Evolutionary conservation across 2,329 filamentous ascomycete species (phyloP), one percentile per base, ranked within the genome.

Genomic region (Colletotrichum ledebouriae): DNA sequence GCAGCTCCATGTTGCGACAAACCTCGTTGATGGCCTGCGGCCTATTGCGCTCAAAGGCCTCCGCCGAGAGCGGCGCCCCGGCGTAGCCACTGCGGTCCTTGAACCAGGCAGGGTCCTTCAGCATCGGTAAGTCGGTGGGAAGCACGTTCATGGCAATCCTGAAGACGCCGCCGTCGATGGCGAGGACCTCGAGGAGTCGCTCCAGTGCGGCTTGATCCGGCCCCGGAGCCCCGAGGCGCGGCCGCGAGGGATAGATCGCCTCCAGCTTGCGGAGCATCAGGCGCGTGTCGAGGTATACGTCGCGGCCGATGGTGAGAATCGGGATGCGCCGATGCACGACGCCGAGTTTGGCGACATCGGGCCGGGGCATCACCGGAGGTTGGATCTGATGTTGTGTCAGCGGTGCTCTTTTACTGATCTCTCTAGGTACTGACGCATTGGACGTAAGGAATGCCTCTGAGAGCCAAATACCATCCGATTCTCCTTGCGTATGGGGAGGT

Each of bases 301-400:
- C 87, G 6, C 86, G 82, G 15, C 89, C 90, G 72, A 93, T 88
- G 22, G 87, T 80, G 58, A 93, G 78, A 58, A 93, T 74, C 1
- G 91, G 91, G 64, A 93, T 92, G 65, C 91, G 89, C 4, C 91
- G 86, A 78, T 94, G 90, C 6, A 82, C 80, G 62, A 93, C 83
- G 29, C 89, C 89, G 13, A 94, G 83, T 1, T 81, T 79, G 17
- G 80, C 77, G 13, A 93, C 75, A 75, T 92, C 89, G 1, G 90
- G 89, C 29, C 91, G 88, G 6, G 91, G 91, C 75, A 93, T 81
- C 39, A 86, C 84, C 3, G 82, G 79, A 0, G 91, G 89, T 87
- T 93, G 90, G 57, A 89, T 77, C 89, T 91, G 69, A 25, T 33
- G 33, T 12, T 3, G 25, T 65, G 37, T 29, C 29, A 67, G 46